Base-by-base conservation (phyloP, 1,139 yeast species). In the Protomyces inundatus region DNA sequence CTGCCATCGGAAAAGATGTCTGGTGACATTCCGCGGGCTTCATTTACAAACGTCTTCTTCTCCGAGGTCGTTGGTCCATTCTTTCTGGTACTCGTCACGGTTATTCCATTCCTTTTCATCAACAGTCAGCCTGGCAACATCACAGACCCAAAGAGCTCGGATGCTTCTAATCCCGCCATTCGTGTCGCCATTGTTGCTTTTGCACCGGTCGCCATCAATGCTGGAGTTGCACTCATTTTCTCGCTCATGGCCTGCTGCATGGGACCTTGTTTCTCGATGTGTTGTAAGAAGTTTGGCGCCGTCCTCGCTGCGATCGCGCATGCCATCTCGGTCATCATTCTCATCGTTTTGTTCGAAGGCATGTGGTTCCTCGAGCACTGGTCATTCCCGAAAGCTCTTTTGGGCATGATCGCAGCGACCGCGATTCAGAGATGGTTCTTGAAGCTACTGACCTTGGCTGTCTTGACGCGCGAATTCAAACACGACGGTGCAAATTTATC, bases 231-330 rank as follows among this genome's bases (percentile, higher is more conserved):
- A 37, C 64, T 74, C 69, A 87, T 86, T 55, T 79, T 93, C 71
- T 88, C 82, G 70, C 90, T 84, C 72, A 76, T 90, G 77, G 89
- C 98, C 16, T 93, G 98, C 80, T 93, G 98, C 81, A 90, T 96
- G 48, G 98, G 98, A 75, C 98, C 98, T 72, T 73, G 93, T 74
- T 84, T 93, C 71, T 95, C 95, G 66, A 77, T 90, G 78, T 93
- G 99, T 79, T 95, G 98, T 81, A 93, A 93, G 84, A 88, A 89
- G 82, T 91, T 98, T 65, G 96, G 97, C 78, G 87, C 98, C 36
- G 97, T 90, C 60, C 85, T 90, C 84, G 98, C 99, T 54, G 98
- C 90, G 73, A 79, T 95, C 76, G 97, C 98, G 46, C 99, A 93
- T 75, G 98, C 97, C 79, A 79, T 88, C 73, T 80, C 90, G 0